These are phyloP conservation scores for Kodamaea jinghongensis DNA, from an alignment of 805 yeast species.

Conservation along the genomic window DNA sequence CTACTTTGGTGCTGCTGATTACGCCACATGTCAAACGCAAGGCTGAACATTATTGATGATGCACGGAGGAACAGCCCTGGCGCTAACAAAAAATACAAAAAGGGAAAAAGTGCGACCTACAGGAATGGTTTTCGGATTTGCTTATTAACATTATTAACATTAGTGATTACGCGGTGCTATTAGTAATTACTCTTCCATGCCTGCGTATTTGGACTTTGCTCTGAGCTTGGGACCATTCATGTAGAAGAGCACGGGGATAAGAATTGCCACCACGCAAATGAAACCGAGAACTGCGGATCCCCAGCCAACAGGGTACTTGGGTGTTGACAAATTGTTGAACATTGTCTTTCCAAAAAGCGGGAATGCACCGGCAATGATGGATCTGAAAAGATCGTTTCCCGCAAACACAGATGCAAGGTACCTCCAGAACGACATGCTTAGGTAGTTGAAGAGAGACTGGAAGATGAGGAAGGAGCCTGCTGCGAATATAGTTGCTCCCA, in stretches of 20 bases:
- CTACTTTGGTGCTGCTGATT: no score
- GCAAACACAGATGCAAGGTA: conserved; percentile 59
- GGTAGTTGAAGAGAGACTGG: conserved; percentile 50
- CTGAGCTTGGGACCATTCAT: conserved; percentile 44
- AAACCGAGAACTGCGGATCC: conserved; percentile 51
- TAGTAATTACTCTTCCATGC: background rate
- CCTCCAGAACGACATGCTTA: conserved; percentile 46
- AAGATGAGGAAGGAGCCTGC: conserved; percentile 33
- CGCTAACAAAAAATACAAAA: no score
- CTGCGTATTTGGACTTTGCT: conserved; percentile 40
- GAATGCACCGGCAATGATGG: conserved; percentile 53
- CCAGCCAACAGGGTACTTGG: conserved; percentile 58
- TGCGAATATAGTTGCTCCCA: conserved; percentile 19
- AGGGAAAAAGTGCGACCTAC: no score
- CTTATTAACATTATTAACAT: no score
- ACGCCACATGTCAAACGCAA: no score
- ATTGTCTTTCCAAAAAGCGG: conserved; percentile 63
- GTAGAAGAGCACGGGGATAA: conserved; percentile 47
- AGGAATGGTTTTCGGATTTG: no score
- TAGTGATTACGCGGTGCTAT: no score
- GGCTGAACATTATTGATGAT: no score
- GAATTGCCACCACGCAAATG: conserved; percentile 39
- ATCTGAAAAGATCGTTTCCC: conserved; percentile 50
- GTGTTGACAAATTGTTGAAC: conserved; percentile 48
- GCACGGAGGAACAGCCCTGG: no score